phyloP scores from a whole-genome alignment of 345 rosid genomes.

The Barbarea vulgaris region DNA sequence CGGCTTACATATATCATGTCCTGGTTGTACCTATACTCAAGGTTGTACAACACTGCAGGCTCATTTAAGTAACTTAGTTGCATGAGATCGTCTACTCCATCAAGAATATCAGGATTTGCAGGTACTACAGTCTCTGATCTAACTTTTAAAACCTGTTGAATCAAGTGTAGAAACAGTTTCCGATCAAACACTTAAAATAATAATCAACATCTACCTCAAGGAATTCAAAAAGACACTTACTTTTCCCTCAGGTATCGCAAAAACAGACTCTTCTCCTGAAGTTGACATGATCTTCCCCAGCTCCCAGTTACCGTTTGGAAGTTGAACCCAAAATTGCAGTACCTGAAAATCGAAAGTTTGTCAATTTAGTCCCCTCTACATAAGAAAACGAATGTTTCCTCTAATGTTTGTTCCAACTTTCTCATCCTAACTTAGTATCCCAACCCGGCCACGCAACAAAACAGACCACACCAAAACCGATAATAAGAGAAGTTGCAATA shows the following conservation, averaged over 20 bases:
- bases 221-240: slow-evolving; percentile 50
- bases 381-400: neutral
- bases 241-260: slow-evolving; percentile 64
- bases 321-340: slow-evolving; percentile 72
- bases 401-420: neutral
- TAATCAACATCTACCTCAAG: slow-evolving; percentile 1
- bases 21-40: slow-evolving; percentile 67
- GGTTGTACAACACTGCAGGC: slow-evolving; percentile 89
- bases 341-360: slow-evolving; percentile 47
- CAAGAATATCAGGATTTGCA: slow-evolving; percentile 87
- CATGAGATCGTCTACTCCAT: slow-evolving; percentile 83
- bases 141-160: slow-evolving; percentile 66
- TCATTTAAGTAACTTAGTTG: slow-evolving; percentile 94
- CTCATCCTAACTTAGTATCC: slow-evolving; percentile 5
- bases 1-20: slow-evolving; percentile 81
- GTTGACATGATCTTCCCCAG: slow-evolving; percentile 68
- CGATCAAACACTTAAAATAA: slow-evolving; percentile 4
- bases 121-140: slow-evolving; percentile 64
- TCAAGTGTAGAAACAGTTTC: slow-evolving; percentile 4
- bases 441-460: slow-evolving; percentile 17
- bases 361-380: neutral
- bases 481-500: neutral
- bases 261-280: slow-evolving; percentile 63
- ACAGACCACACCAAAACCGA: neutral
- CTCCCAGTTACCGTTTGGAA: slow-evolving; percentile 64